A percentile compares a stretch with the other conserved stretches of the same genome.
These are phyloP conservation scores for Chrysanthemum lavandulifolium DNA, from an alignment of 129 eudicot species.

Conservation along the genomic window DNA sequence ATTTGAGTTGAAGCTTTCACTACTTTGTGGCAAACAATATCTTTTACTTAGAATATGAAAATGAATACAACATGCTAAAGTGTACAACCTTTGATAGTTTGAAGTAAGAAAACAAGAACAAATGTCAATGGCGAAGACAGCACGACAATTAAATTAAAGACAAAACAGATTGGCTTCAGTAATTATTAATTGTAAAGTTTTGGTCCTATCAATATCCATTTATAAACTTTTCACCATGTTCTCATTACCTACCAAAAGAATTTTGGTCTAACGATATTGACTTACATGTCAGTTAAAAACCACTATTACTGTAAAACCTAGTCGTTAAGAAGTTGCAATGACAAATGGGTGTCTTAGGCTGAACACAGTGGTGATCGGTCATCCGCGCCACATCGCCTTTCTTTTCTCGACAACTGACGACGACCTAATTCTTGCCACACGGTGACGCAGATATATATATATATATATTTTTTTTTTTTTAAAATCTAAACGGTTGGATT, in stretches of 20 bases:
- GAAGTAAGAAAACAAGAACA: slow-evolving; percentile 13
- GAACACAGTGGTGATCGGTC: too few relatives aligned
- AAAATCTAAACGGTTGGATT: too few relatives aligned
- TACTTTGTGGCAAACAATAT: not conserved
- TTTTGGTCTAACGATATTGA: not conserved
- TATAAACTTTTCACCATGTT: slow-evolving; percentile 1
- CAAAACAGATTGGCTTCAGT: not conserved
- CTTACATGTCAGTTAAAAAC: not conserved
- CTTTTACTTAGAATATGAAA: not conserved
- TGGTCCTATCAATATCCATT: slow-evolving; percentile 5
- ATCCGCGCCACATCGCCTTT: too few relatives aligned
- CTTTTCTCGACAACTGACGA: too few relatives aligned
- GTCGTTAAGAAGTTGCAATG: too few relatives aligned
- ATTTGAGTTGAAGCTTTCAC: not conserved
- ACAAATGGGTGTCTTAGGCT: too few relatives aligned
- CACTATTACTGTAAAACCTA: not conserved
- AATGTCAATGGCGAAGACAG: slow-evolving; percentile 22
- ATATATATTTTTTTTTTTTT: too few relatives aligned
- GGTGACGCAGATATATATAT: too few relatives aligned
- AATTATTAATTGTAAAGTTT: not conserved
- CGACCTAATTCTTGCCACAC: too few relatives aligned
- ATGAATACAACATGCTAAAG: not conserved
- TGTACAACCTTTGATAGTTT: not conserved
- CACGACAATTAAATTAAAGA: slow-evolving; percentile 1
- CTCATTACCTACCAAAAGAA: slow-evolving; percentile 10